Percentiles rank a stretch among this genome's conserved stretches.
phyloP scores from a whole-genome alignment of 495 filamentous ascomycete genomes.

The Apiosordaria backusii region DNA sequence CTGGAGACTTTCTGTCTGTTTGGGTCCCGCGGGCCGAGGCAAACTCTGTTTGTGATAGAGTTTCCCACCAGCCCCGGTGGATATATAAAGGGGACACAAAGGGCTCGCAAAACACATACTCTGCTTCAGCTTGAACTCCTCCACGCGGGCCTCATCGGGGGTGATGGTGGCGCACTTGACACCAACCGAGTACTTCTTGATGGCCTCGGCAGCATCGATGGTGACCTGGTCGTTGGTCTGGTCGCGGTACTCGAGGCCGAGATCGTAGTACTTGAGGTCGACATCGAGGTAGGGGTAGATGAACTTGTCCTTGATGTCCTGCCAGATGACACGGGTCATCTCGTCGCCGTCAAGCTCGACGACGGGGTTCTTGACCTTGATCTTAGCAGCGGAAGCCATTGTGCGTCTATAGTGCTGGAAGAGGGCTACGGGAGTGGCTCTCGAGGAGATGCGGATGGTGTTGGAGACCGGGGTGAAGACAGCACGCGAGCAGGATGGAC shows the following conservation, averaged over 20 bases:
- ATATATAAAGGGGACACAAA: neutral
- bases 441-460: conserved; percentile 16
- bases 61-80: neutral
- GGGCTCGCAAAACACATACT: conserved; percentile 51
- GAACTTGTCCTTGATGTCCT: conserved; percentile 97
- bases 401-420: conserved; percentile 35
- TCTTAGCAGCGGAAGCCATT: conserved; percentile 58
- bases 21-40: neutral
- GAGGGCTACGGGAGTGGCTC: conserved; percentile 24
- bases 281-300: conserved; percentile 92
- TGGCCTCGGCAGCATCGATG: conserved; percentile 88
- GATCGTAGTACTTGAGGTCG: conserved; percentile 98
- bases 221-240: conserved; percentile 96
- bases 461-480: conserved; percentile 16
- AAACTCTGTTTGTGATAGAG: neutral
- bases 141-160: conserved; percentile 89
- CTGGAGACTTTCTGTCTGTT: neutral
- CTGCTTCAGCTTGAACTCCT: conserved; percentile 98
- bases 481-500: conserved; percentile 24
- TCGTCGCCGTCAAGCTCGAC: conserved; percentile 98
- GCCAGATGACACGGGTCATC: conserved; percentile 99
- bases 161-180: conserved; percentile 99
- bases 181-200: conserved; percentile 97
- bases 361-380: conserved; percentile 96
- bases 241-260: conserved; percentile 92